Conservation (phyloP, 2,329 filamentous ascomycete species). For the Scedosporium aurantiacum region DNA sequence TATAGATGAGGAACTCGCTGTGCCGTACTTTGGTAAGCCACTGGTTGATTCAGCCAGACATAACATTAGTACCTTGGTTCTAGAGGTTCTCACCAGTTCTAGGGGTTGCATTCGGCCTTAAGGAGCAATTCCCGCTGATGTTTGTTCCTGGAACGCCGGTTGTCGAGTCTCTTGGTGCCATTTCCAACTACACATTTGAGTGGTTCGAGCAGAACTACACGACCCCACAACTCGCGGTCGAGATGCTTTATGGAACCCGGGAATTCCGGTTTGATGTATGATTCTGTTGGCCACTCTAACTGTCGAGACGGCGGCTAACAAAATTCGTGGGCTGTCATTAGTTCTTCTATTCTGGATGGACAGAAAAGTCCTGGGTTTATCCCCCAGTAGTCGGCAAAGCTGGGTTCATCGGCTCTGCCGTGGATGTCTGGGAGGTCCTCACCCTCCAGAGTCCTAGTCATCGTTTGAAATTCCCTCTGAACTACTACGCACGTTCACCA, state of each 20-base stretch:
- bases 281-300: background rate
- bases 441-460: background rate
- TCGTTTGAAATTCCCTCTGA: background rate
- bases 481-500: background rate
- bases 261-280: constrained; percentile 11
- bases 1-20: constrained; percentile 27
- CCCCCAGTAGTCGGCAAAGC: constrained; percentile 25
- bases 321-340: background rate
- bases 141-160: background rate
- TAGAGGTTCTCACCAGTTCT: background rate
- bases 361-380: constrained; percentile 28
- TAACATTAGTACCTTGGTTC: background rate
- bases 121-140: constrained; percentile 1
- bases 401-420: constrained; percentile 30
- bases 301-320: no score
- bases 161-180: background rate
- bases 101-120: constrained; percentile 3
- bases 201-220: constrained; percentile 3
- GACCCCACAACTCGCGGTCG: background rate
- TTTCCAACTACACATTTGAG: constrained; percentile 2
- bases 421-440: constrained; percentile 11
- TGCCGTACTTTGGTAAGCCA: constrained; percentile 23
- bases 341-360: constrained; percentile 24
- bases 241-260: constrained; percentile 8
- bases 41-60: background rate